These are phyloP conservation scores for Sugiyamaella sp. DNA, from an alignment of 1,139 yeast species.

Conservation along the genomic window DNA sequence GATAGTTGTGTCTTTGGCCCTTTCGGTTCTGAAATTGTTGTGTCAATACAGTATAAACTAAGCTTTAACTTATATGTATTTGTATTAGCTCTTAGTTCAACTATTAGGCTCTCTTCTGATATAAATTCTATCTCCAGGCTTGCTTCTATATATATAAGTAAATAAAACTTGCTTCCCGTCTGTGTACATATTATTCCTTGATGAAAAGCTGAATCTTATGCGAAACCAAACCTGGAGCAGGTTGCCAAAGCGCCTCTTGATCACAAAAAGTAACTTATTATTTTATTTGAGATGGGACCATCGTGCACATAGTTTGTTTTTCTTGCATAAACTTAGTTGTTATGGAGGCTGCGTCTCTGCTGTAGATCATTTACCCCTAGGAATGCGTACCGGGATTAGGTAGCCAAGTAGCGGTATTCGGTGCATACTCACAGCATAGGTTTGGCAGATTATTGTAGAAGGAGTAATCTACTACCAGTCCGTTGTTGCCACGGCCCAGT, in stretches of 20 bases:
- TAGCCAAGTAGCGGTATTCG: too few relatives aligned
- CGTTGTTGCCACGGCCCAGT: too few relatives aligned
- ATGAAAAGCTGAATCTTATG: conserved; percentile 16
- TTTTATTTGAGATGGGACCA: conserved; percentile 15
- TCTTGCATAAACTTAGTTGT: conserved; percentile 19
- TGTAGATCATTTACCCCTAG: conserved; percentile 13
- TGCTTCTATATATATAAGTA: conserved; percentile 5
- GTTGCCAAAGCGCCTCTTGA: conserved; percentile 5
- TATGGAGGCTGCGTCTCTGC: conserved; percentile 15
- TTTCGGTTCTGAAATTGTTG: neutral
- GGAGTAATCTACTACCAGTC: too few relatives aligned
- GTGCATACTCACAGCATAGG: conserved; percentile 6
- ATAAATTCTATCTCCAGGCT: neutral
- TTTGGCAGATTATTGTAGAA: conserved; percentile 4
- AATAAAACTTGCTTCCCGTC: neutral
- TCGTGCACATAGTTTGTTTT: conserved; percentile 18
- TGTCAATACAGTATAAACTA: neutral
- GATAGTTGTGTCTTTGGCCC: neutral
- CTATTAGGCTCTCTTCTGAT: neutral
- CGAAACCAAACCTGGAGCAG: conserved; percentile 20
- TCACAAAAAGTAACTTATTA: conserved; percentile 7
- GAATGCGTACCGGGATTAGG: conserved; percentile 8
- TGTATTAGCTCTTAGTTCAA: conserved; percentile 5
- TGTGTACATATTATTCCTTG: conserved; percentile 11
- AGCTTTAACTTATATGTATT: conserved; percentile 4